Base-by-base conservation (phyloP, 495 filamentous ascomycete species). In the Podospora pseudoanserina region DNA sequence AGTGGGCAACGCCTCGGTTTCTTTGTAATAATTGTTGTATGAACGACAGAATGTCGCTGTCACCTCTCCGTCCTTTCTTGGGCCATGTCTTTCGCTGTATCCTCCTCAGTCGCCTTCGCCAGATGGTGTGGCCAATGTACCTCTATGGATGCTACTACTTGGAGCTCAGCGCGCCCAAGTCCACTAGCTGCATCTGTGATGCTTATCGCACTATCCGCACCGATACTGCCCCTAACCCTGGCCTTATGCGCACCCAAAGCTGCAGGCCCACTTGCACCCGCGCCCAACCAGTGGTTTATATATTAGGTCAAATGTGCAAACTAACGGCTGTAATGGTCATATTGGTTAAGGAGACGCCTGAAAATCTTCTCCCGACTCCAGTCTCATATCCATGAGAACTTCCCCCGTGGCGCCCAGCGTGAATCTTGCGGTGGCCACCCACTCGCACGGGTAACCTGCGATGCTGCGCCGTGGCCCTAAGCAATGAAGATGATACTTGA, bases 391-490 rank as follows among this genome's bases (percentile, higher is more conserved):
- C 81, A 79, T 82, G 59, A 80, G 81, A 81, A 80, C 78, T 81
- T 78, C 75, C 72, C 76, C 66, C 20, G 75, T 68, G 78, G 78
- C 82, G 81, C 82, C 82, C 82, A 81, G 78, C 71, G 73, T 82
- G 82, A 85, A 83, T 76, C 81, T 78, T 72, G 82, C 79, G 82
- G 82, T 83, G 82, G 78, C 71, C 74, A 68, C 65, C 77, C 78
- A 82, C 80, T 83, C 83, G 73, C 78, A 80, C 68, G 79, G 81
- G 81, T 76, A 85, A 77, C 80, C 77, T 76, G 77, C 83, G 83
- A 82, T 76, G 77, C 75, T 80, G 75, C 68, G 70, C 70, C 39
- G 67, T 66, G 73, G 73, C 77, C 79, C 74, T 83, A 81, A 80
- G 79, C 82, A 83, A 82, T 81, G 80, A 79, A 79, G 78, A 81